Evolutionary conservation across 768 basidiomycete genomes (phyloP), one percentile per base, ranked within the genome.

Genomic region (Inosperma sp.): DNA sequence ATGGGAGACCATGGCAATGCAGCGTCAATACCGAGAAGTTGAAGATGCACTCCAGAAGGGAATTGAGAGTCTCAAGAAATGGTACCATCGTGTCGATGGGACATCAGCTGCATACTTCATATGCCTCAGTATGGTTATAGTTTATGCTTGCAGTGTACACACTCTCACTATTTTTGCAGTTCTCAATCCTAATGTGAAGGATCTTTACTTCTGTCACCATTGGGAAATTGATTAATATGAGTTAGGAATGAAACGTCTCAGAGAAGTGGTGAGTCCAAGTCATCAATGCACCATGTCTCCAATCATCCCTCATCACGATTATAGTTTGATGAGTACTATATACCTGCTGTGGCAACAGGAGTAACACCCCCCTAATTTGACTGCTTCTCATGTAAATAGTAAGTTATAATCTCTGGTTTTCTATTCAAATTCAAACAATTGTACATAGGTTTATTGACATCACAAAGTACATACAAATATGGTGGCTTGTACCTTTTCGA

Each of bases 31-130:
- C 31, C 29, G 12, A 12, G 9, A 22, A 22, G 54, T 65, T 25
- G 33, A 48, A 8, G 34, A 52, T 23, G 60, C 52, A 6, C 55
- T 65, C 25, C 21, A 54, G 30, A 48, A 53, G 35, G 64, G 64
- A 4, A 48, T 64, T 26, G 48, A 39, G 3, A 65, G 57, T 30
- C 34, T 63, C 21, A 23, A 52, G 17, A 65, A 65, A 45, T 64
- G 58, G 60, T 61, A 62, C 34, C 36, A 40, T 25, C 48, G 48
- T 9, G 56, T 56, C 13, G 55, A 62, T 45, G 49, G 60, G 14
- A 43, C 41, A 17, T 55, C 52, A 34, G 41, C 60, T 47, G 53
- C 54, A 12, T 60, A 61, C 37, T 60, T 64, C 50, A 56, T 65
- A 26, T 60, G 57, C 42, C 44, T 64, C 29, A 56, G 63, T 61